These are phyloP conservation scores for Ophiocordyceps camponoti-leonardi DNA, from an alignment of 2,329 filamentous ascomycete genomes.

Conservation along the genomic window DNA sequence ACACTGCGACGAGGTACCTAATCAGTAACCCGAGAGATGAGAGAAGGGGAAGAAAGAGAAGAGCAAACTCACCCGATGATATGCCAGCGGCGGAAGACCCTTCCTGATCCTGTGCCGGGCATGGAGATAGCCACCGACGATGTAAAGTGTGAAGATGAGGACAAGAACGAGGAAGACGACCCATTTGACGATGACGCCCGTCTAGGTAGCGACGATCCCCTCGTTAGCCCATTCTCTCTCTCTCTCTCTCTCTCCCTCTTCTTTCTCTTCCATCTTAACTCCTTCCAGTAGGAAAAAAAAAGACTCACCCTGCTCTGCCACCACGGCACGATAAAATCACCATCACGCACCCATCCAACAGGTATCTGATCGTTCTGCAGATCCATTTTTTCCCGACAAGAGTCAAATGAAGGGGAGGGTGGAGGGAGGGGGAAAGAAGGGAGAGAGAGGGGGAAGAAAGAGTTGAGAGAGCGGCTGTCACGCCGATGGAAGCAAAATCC, in stretches of 20 bases:
- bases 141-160: conserved; percentile 38
- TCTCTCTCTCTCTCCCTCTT: no score
- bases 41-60: no score
- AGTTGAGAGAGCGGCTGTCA: not conserved
- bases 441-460: no score
- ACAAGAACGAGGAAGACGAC: conserved; percentile 47
- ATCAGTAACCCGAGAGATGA: not conserved
- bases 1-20: conserved; percentile 19
- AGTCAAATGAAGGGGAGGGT: no score
- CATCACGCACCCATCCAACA: conserved; percentile 1
- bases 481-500: not conserved
- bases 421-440: no score
- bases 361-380: conserved; percentile 1
- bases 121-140: conserved; percentile 53
- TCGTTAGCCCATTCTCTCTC: not conserved
- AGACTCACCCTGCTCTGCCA: conserved; percentile 12
- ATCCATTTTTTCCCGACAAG: not conserved
- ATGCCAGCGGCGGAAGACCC: conserved; percentile 46
- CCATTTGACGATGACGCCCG: conserved; percentile 53
- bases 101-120: conserved; percentile 48
- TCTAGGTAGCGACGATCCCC: conserved; percentile 21
- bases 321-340: conserved; percentile 8
- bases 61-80: conserved; percentile 43
- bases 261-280: no score
- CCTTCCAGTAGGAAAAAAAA: not conserved